Evolutionary conservation across 2,329 filamentous ascomycete genomes (phyloP), one percentile per base, ranked within the genome.

Genomic region (Exophiala mesophila): DNA sequence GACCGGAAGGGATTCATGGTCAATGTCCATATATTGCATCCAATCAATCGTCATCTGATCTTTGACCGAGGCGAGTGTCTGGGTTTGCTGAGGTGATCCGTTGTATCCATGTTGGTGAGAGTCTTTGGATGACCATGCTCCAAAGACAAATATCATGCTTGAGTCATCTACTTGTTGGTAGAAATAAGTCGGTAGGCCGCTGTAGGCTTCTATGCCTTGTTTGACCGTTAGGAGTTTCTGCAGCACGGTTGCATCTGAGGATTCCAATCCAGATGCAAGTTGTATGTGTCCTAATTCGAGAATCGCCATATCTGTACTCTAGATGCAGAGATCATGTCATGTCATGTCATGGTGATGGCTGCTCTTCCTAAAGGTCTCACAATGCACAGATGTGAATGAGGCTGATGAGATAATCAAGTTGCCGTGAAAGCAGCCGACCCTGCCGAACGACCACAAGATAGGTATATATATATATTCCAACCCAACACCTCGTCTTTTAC

Each of bases 1-100:
- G 30, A 48, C 16, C 4, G 45, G 48, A 17, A 51, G 39, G 7
- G 18, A 29, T 4, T 16, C 15, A 13, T 43, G 48, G 6, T 48
- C 48, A 9, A 48, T 33, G 32, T 51, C 41, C 21, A 51, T 48
- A 32, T 51, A 51, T 32, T 51, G 39, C 48, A 51, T 51, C 48
- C 48, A 51, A 20, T 36, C 34, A 20, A 51, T 48, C 8, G 17
- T 42, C 45, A 51, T 48, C 16, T 51, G 48, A 26, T 45, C 41
- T 21, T 51, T 44, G 41, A 51, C 40, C 36, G 48, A 36, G 3
- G 33, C 12, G 21, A 48, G 36, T 15, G 48, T 45, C 32, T 45
- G 9, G 23, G 21, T 39, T 21, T 51, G 48, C 33, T 48, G 41
- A 4, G 41, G 41, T 7, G 48, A 48, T 13, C 48, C 48, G 19